phyloP scores from a whole-genome alignment of 257 asterid genomes.

The Solanum pinnatisectum region DNA sequence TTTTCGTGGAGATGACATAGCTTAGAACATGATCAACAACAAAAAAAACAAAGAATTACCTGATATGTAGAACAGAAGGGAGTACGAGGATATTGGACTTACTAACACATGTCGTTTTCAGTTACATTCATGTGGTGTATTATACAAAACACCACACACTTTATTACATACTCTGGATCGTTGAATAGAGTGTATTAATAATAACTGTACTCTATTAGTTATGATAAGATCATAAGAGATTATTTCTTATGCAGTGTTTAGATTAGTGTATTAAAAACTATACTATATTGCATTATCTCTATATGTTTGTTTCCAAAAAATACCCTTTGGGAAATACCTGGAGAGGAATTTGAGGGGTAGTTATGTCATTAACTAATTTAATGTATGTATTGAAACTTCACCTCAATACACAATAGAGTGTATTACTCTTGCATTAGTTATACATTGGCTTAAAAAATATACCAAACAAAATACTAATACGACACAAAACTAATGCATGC shows the following conservation, averaged over 20 bases:
- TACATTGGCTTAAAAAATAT: not conserved
- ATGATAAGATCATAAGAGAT: not conserved
- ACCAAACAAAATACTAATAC: no score
- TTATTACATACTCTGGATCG: not conserved
- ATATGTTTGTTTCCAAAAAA: not conserved
- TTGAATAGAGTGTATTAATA: no score
- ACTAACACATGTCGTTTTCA: not conserved
- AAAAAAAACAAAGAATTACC: not conserved
- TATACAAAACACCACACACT: not conserved
- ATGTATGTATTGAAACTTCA: no score
- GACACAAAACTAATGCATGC: not conserved
- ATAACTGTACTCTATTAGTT: no score
- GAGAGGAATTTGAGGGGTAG: not conserved
- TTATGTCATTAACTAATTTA: not conserved
- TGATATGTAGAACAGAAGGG: not conserved
- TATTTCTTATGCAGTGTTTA: no score
- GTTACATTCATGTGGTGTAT: not conserved
- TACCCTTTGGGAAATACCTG: not conserved
- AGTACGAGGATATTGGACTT: not conserved
- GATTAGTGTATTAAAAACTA: not conserved
- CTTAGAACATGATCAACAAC: conserved; percentile 6
- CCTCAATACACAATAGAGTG: not conserved
- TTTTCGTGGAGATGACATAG: conserved; percentile 56
- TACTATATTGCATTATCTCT: not conserved
- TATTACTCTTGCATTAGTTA: not conserved